Percentiles rank a stretch among this genome's conserved stretches.
Evolutionary conservation across 1,284 basidiomycete species (phyloP).

Genomic region (Malassezia japonica): DNA sequence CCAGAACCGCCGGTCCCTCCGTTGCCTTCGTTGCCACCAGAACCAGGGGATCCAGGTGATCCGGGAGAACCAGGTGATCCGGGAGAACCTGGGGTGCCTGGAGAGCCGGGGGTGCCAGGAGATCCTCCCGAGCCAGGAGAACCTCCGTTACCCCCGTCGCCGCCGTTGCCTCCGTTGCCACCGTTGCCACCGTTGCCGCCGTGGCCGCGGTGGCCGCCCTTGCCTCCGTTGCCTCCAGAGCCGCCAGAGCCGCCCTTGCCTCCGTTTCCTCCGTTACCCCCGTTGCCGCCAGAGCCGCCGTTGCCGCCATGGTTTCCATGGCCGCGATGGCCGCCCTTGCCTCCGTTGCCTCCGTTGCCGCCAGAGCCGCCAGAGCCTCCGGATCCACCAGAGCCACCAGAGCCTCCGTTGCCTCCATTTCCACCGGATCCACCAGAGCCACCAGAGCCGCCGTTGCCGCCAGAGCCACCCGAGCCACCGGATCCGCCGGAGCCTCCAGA

Average conservation of each 20-base stretch:
- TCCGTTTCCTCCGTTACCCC: constrained; percentile 5
- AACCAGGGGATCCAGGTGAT: too few relatives aligned
- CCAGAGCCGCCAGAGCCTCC: constrained; percentile 3
- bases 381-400: neutral
- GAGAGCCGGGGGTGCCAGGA: neutral
- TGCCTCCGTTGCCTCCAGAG: constrained; percentile 5
- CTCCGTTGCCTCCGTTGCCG: constrained; percentile 4
- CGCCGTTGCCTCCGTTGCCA: constrained; percentile 11
- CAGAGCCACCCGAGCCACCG: constrained; percentile 7
- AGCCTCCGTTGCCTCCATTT: constrained; percentile 4
- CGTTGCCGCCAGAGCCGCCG: constrained; percentile 8
- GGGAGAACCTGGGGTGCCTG: neutral
- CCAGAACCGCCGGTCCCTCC: neutral
- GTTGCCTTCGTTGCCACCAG: neutral
- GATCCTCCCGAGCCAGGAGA: neutral
- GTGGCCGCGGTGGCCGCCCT: constrained; percentile 6
- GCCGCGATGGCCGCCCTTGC: constrained; percentile 1
- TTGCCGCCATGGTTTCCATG: neutral
- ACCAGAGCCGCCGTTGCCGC: constrained; percentile 7
- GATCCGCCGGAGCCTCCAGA: neutral
- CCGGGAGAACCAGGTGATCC: neutral
- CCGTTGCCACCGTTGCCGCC: constrained; percentile 11
- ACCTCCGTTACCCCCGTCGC: constrained; percentile 7
- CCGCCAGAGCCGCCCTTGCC: constrained; percentile 16
- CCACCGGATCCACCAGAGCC: constrained; percentile 7